Percentiles rank a stretch among this genome's conserved stretches.
Evolutionary conservation across 352 stramenopile genomes (phyloP).

Genomic region (Pythium sp.): DNA sequence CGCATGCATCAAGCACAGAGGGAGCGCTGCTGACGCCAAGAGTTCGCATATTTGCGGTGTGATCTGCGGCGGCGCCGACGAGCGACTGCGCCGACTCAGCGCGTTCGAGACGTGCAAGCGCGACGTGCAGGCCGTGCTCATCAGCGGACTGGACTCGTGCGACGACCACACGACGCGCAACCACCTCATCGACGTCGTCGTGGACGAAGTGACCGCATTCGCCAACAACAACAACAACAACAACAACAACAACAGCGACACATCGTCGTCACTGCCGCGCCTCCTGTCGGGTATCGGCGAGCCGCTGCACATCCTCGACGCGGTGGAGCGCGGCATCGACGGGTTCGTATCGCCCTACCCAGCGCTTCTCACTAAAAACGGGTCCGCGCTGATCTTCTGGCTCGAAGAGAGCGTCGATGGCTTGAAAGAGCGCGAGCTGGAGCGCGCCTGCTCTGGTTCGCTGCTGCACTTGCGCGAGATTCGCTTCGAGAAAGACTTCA

Average conservation of each 20-base stretch:
- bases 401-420: slow-evolving; percentile 34
- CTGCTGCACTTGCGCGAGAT: slow-evolving; percentile 69
- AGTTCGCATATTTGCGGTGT: slow-evolving; percentile 52
- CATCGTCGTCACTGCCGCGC: slow-evolving; percentile 51
- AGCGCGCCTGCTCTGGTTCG: slow-evolving; percentile 34
- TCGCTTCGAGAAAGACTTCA: slow-evolving; percentile 60
- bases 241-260: not conserved
- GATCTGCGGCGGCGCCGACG: slow-evolving; percentile 62
- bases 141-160: slow-evolving; percentile 59
- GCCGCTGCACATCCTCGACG: slow-evolving; percentile 55
- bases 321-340: slow-evolving; percentile 54
- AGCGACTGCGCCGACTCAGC: slow-evolving; percentile 46
- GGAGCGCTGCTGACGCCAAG: slow-evolving; percentile 1
- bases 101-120: slow-evolving; percentile 65
- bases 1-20: slow-evolving; percentile 34
- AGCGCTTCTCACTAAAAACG: slow-evolving; percentile 40
- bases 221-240: slow-evolving; percentile 4
- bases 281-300: slow-evolving; percentile 66
- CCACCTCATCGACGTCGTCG: slow-evolving; percentile 41
- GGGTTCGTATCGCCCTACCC: slow-evolving; percentile 72
- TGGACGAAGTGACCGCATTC: slow-evolving; percentile 29
- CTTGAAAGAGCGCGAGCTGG: slow-evolving; percentile 24
- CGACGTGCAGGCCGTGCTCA: slow-evolving; percentile 57
- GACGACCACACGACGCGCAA: slow-evolving; percentile 33
- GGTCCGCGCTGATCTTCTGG: slow-evolving; percentile 63